A percentile compares a stretch with the other conserved stretches of the same genome.
These are phyloP conservation scores for Epichloe gansuensis DNA, from an alignment of 2,329 filamentous ascomycete genomes.

Conservation along the genomic window DNA sequence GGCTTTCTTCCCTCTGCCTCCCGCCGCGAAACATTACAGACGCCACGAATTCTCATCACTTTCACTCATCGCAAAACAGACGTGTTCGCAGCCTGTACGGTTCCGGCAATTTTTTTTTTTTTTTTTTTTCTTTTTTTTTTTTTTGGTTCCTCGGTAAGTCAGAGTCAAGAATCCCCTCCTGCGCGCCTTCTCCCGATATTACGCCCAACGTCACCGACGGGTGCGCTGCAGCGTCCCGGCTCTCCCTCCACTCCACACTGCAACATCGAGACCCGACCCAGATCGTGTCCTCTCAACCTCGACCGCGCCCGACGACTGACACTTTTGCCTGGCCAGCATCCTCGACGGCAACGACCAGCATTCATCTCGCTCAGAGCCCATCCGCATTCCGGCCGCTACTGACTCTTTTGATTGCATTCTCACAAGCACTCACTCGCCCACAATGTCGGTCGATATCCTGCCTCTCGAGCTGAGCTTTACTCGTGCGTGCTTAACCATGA, in stretches of 20 bases:
- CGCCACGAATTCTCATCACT: too few species aligned
- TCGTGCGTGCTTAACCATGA: constrained; percentile 47
- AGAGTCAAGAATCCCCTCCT: too few species aligned
- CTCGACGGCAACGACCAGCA: neutral
- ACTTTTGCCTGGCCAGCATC: neutral
- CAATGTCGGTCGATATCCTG: constrained; percentile 91
- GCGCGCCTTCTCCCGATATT: too few species aligned
- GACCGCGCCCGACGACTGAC: neutral
- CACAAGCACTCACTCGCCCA: constrained; percentile 15
- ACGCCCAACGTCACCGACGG: too few species aligned
- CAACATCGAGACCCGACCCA: neutral
- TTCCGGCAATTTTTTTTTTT: too few species aligned
- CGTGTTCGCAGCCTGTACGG: too few species aligned
- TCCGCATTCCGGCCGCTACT: neutral
- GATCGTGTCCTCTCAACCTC: constrained; percentile 5
- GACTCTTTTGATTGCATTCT: neutral
- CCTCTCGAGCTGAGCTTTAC: constrained; percentile 86
- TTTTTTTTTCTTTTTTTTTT: too few species aligned
- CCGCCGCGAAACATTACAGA: too few species aligned
- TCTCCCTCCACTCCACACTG: neutral
- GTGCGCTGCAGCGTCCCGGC: neutral
- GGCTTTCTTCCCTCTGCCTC: too few species aligned
- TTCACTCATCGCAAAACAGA: too few species aligned
- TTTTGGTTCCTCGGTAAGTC: too few species aligned
- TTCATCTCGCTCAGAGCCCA: neutral